Conservation (phyloP, 2,329 filamentous ascomycete species). For the Elsinoe ampelina region DNA sequence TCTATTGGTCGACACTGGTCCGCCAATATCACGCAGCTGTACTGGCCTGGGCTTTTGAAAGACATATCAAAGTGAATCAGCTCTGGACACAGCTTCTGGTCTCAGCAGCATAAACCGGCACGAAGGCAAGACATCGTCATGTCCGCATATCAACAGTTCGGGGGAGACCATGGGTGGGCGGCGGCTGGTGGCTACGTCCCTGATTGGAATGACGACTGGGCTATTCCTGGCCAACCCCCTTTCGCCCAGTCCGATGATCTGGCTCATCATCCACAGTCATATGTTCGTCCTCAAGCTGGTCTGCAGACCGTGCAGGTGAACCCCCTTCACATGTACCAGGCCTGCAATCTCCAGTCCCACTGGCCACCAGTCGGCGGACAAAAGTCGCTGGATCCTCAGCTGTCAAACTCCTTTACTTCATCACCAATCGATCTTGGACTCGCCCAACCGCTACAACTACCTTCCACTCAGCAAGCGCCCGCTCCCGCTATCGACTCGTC, state of each 20-base stretch:
- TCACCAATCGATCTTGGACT: neutral
- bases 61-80: constrained; percentile 8
- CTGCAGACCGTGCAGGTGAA: neutral
- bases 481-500: no score
- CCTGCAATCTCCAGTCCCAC: neutral
- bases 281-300: no score
- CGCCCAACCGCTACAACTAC: neutral
- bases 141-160: no score
- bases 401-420: neutral
- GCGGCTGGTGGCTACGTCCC: no score
- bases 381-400: neutral
- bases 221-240: neutral
- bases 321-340: neutral
- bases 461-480: neutral
- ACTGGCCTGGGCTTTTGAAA: neutral
- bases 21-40: neutral
- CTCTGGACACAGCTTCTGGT: neutral
- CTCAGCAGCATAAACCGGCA: neutral
- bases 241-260: neutral
- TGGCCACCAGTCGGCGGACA: neutral
- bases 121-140: neutral
- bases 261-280: neutral
- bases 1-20: neutral
- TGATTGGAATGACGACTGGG: neutral
- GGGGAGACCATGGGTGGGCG: no score